Evolutionary conservation across 2,329 filamentous ascomycete genomes (phyloP), one percentile per base, ranked within the genome.

Genomic region (Sclerotinia minor): DNA sequence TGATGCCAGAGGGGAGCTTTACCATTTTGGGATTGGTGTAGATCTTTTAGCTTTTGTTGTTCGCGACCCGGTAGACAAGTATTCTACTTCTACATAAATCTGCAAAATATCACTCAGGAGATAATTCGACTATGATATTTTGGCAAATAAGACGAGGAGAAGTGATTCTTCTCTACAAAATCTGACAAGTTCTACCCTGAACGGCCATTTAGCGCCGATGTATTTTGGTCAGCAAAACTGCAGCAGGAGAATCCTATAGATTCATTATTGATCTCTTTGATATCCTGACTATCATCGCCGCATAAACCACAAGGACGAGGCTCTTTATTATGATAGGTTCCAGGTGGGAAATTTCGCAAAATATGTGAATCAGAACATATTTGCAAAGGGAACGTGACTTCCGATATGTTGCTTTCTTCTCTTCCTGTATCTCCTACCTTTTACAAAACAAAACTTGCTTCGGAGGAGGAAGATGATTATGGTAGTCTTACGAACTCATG

Each of bases 1-100:
- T 45, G 32, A 63, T 50, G 3, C 19, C 7, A 41, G 45, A 26
- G 17, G 15, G 21, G n/a, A 63, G 59, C 59, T 26, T 50, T 63
- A 35, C 59, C 45, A 38, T 50, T 63, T 52, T 38, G n/a, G 59
- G 59, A 63, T 52, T 50, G 47, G 45, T 63, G 45, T 32, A 63
- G 45, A 63, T 63, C 32, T 3, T 15, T 21, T 50, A 63, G 59
- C 59, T 21, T 11, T n/a, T 24, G 0, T 41, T 13, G 21, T 41
- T 60, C 24, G 57, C 57, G 29, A 47, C 17, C n/a, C n/a, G n/a
- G n/a, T n/a, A n/a, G n/a, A n/a, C n/a, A n/a, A n/a, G n/a, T n/a
- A 21, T 38, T 49, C 47, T n/a, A n/a, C 44, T 5, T 49, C 41
- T 29, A 35, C 2, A n/a, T 49, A 61, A 49, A 49, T 35, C 13